These are phyloP conservation scores for Penicillium sumatraense DNA, from an alignment of 2,329 filamentous ascomycete species.

Conservation along the genomic window DNA sequence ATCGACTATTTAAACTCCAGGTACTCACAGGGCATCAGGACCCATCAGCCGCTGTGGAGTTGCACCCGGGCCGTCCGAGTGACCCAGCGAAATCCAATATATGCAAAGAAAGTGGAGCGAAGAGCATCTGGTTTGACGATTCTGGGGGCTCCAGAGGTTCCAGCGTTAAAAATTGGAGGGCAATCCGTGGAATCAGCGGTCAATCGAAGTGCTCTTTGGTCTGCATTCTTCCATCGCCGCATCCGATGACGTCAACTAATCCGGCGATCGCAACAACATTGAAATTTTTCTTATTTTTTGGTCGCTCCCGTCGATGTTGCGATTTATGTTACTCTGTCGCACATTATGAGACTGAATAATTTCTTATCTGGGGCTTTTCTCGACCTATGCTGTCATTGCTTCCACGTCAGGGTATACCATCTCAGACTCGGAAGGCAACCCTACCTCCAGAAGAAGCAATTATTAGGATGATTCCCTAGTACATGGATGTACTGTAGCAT, in stretches of 20 bases:
- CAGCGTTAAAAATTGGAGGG: too few relatives aligned
- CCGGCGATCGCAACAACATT: background rate
- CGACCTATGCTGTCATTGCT: too few relatives aligned
- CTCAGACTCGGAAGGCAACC: too few relatives aligned
- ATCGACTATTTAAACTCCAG: background rate
- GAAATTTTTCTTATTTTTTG: too few relatives aligned
- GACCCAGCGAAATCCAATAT: background rate
- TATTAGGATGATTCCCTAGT: too few relatives aligned
- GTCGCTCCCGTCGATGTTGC: too few relatives aligned
- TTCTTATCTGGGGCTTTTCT: too few relatives aligned
- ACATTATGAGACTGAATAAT: too few relatives aligned
- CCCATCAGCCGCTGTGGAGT: background rate
- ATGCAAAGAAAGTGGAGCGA: background rate
- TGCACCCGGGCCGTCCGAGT: slow-evolving; percentile 1
- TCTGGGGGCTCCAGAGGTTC: too few relatives aligned
- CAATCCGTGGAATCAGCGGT: slow-evolving; percentile 3
- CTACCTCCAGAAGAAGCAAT: background rate
- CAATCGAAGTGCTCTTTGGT: background rate
- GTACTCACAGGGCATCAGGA: background rate
- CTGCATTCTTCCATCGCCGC: background rate
- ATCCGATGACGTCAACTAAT: background rate
- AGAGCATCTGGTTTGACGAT: background rate
- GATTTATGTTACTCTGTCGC: too few relatives aligned
- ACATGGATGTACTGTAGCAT: too few relatives aligned
- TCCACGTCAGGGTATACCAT: too few relatives aligned